A percentile compares a stretch with the other conserved stretches of the same genome.
These are phyloP conservation scores for Durio zibethinus DNA, from an alignment of 345 rosid genomes.

Conservation along the genomic window DNA sequence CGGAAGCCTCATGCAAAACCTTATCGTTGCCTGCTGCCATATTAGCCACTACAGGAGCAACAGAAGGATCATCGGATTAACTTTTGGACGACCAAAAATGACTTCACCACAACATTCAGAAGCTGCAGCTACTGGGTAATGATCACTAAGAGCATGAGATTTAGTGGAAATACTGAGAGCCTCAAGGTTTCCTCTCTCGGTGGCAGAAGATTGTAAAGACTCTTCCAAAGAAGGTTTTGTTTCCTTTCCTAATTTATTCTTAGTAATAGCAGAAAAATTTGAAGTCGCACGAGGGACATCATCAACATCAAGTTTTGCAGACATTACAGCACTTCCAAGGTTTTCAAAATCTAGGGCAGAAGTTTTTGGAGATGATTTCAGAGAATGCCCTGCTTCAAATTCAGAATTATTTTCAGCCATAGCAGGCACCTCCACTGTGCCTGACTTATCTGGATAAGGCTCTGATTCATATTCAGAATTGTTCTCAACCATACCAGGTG, in stretches of 20 bases:
- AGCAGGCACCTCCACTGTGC: neutral
- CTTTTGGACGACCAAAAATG: constrained; percentile 4
- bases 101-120: constrained; percentile 15
- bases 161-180: neutral
- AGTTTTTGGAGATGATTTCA: constrained; percentile 10
- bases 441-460: neutral
- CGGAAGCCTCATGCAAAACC: constrained; percentile 12
- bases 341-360: neutral
- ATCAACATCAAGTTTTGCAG: constrained; percentile 1
- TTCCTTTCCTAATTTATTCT: neutral
- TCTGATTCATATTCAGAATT: neutral
- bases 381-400: neutral
- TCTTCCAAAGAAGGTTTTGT: neutral
- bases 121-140: neutral
- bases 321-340: neutral
- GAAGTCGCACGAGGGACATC: neutral
- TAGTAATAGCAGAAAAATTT: neutral
- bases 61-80: constrained; percentile 11
- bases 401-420: neutral
- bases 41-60: constrained; percentile 16
- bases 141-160: neutral
- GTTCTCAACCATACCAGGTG: neutral
- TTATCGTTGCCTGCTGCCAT: neutral
- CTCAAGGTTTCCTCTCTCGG: neutral
- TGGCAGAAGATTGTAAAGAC: neutral